Conservation (phyloP, 352 stramenopile genomes). For the Globisporangium spinosum region DNA sequence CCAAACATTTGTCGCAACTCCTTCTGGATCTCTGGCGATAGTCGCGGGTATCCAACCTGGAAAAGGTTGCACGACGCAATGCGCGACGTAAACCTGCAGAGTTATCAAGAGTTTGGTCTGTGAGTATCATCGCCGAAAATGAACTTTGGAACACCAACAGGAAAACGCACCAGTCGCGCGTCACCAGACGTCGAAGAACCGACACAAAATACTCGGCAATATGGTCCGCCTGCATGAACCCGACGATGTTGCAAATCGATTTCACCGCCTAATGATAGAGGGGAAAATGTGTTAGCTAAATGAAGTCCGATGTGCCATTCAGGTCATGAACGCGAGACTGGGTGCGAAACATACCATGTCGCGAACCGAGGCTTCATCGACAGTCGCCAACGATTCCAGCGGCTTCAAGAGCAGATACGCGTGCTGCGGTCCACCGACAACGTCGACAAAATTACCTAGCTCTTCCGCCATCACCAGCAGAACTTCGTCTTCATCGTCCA, state of each 20-base stretch:
- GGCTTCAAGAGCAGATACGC: conserved; percentile 91
- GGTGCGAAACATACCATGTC: conserved; percentile 57
- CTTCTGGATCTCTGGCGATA: conserved; percentile 59
- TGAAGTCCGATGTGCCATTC: not conserved
- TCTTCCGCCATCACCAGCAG: conserved; percentile 93
- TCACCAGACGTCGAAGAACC: conserved; percentile 92
- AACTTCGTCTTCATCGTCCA: conserved; percentile 98
- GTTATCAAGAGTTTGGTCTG: not conserved
- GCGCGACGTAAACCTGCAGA: conserved; percentile 70
- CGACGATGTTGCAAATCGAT: conserved; percentile 87
- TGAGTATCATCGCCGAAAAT: not conserved
- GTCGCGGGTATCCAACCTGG: conserved; percentile 56
- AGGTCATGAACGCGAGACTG: not conserved
- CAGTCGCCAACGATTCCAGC: conserved; percentile 91
- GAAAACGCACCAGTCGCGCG: conserved; percentile 94
- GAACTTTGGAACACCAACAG: conserved; percentile 7
- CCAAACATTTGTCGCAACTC: conserved; percentile 91
- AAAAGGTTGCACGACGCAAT: conserved; percentile 86
- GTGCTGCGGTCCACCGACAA: conserved; percentile 88
- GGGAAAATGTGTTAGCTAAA: not conserved
- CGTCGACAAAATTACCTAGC: conserved; percentile 85
- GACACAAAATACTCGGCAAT: conserved; percentile 90
- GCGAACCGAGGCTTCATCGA: conserved; percentile 94
- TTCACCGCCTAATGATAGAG: conserved; percentile 62
- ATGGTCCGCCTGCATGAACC: conserved; percentile 80